Evolutionary conservation across 768 basidiomycete species (phyloP).

Genomic region (Boletus reticulatus): DNA sequence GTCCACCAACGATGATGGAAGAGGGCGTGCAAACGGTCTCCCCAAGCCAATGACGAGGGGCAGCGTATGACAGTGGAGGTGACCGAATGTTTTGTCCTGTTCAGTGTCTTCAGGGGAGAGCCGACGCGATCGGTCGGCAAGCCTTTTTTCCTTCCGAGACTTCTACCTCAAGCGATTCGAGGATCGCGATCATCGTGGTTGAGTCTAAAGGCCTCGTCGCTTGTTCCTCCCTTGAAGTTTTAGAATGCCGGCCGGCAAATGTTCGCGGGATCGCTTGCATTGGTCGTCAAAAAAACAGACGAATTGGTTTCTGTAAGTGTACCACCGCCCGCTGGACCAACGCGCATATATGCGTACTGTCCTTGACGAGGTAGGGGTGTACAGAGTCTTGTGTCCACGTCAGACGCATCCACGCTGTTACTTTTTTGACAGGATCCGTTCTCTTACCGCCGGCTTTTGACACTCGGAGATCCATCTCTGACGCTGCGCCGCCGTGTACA

Average conservation of each 20-base stretch:
- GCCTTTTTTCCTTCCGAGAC: slow-evolving; percentile 11
- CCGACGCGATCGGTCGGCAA: slow-evolving; percentile 21
- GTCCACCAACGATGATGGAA: neutral
- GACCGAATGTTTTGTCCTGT: neutral
- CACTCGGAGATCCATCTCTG: slow-evolving; percentile 11
- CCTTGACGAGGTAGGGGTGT: neutral
- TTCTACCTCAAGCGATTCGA: slow-evolving; percentile 26
- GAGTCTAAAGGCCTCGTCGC: slow-evolving; percentile 28
- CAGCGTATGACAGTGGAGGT: neutral
- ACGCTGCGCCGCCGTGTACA: slow-evolving; percentile 11
- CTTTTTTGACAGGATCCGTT: slow-evolving; percentile 1
- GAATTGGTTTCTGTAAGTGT: neutral
- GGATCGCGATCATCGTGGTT: slow-evolving; percentile 27
- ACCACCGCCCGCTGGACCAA: neutral
- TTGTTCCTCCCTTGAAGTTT: slow-evolving; percentile 17
- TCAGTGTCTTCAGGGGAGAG: neutral
- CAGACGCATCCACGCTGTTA: neutral
- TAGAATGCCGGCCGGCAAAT: slow-evolving; percentile 27
- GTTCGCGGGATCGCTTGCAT: slow-evolving; percentile 33
- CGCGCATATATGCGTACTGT: neutral
- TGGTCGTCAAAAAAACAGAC: neutral
- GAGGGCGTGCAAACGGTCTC: neutral
- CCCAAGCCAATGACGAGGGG: neutral
- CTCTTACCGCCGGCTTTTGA: neutral
- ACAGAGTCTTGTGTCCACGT: neutral